Conservation (phyloP, 345 rosid genomes). For the Arabis hirsuta region DNA sequence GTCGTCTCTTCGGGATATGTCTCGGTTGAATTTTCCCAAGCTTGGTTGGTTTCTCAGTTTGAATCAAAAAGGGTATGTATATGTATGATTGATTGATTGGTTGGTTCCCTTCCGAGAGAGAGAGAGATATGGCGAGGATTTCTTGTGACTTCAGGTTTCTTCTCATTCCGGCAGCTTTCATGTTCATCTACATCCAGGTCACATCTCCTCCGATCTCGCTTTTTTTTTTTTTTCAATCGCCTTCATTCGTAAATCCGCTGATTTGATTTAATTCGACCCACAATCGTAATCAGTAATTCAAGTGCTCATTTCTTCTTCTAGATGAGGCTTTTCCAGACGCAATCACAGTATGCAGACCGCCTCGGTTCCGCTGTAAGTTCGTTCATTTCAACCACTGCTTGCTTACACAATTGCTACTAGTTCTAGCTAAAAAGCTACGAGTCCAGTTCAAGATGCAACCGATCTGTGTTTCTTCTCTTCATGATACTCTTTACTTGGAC, state of each 20-base stretch:
- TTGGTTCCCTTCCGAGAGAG: no score
- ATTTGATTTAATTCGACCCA: no score
- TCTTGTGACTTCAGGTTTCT: slow-evolving; percentile 78
- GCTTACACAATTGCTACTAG: background rate
- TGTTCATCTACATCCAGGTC: slow-evolving; percentile 89
- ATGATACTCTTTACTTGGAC: background rate
- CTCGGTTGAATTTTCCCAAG: no score
- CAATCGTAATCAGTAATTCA: no score
- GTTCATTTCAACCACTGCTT: slow-evolving; percentile 30
- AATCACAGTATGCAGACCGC: slow-evolving; percentile 81
- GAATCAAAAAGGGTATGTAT: no score
- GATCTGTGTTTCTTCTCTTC: background rate
- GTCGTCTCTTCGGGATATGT: no score
- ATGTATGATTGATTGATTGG: no score
- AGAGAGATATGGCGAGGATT: slow-evolving; percentile 55
- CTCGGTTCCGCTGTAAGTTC: slow-evolving; percentile 71
- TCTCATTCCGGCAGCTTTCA: slow-evolving; percentile 72
- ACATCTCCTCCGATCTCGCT: background rate
- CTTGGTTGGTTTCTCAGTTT: no score
- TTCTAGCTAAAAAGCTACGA: no score
- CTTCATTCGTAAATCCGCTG: no score
- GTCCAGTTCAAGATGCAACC: background rate
- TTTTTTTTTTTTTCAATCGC: no score
- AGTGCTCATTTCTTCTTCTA: slow-evolving; percentile 26
- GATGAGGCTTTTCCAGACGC: slow-evolving; percentile 84